phyloP scores from a whole-genome alignment of 2,329 filamentous ascomycete species.

The Cladosporium phlei region DNA sequence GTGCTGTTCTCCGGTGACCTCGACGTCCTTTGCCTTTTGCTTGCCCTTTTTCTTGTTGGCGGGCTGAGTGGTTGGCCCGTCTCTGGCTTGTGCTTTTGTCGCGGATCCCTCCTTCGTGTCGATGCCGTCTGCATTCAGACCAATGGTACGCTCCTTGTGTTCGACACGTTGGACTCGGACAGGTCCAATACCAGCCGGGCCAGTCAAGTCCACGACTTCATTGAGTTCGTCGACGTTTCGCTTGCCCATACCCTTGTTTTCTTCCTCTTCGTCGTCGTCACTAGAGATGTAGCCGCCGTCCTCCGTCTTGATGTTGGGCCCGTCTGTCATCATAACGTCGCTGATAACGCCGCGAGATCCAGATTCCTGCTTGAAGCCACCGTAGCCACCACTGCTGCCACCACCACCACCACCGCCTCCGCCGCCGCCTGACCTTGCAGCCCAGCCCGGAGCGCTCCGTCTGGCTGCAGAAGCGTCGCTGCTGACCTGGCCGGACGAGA shows the following conservation, averaged over 20 bases:
- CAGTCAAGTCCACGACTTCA: constrained; percentile 50
- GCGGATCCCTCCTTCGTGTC: constrained; percentile 23
- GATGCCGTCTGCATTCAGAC: constrained; percentile 40
- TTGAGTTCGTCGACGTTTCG: constrained; percentile 56
- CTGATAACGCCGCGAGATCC: constrained; percentile 14
- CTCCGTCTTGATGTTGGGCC: constrained; percentile 23
- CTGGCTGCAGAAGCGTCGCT: constrained; percentile 17
- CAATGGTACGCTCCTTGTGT: constrained; percentile 51
- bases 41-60: constrained; percentile 35
- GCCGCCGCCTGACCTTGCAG: constrained; percentile 14
- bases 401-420: constrained; percentile 16
- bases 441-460: constrained; percentile 13
- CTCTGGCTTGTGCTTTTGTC: constrained; percentile 10
- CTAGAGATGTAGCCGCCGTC: constrained; percentile 43
- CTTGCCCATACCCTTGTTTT: constrained; percentile 37
- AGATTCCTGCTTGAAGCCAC: constrained; percentile 33
- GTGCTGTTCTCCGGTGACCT: constrained; percentile 39
- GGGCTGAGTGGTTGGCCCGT: background rate
- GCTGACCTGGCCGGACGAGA: constrained; percentile 33
- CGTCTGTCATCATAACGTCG: constrained; percentile 20
- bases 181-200: constrained; percentile 43
- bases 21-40: constrained; percentile 36
- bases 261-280: constrained; percentile 50
- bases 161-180: constrained; percentile 53
- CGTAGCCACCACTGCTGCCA: constrained; percentile 19